Evolutionary conservation across 768 basidiomycete species (phyloP).

Genomic region (Strobilomyces dryophilus): DNA sequence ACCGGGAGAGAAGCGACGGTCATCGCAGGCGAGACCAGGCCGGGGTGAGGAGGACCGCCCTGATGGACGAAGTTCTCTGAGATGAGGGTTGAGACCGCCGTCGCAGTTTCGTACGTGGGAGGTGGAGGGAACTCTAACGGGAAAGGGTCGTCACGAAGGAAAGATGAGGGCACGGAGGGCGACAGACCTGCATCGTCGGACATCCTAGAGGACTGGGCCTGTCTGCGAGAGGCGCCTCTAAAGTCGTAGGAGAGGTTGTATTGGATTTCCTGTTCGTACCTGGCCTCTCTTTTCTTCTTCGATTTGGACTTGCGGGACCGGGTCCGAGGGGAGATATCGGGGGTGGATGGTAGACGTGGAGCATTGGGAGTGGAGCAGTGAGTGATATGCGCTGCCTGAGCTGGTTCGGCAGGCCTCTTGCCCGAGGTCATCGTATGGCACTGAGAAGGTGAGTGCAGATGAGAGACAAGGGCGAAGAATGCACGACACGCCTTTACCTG

Average conservation of each 20-base stretch:
- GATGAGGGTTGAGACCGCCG: constrained; percentile 40
- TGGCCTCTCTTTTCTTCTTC: constrained; percentile 42
- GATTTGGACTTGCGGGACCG: constrained; percentile 34
- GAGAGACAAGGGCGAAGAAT: constrained; percentile 36
- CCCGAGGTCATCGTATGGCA: constrained; percentile 35
- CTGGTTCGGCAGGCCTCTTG: constrained; percentile 27
- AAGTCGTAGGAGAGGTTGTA: constrained; percentile 32
- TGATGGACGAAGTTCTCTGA: constrained; percentile 36
- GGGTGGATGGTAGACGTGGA: constrained; percentile 44
- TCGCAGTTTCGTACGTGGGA: constrained; percentile 62
- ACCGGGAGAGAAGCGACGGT: constrained; percentile 26
- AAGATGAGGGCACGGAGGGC: not conserved
- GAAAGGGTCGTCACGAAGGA: constrained; percentile 17
- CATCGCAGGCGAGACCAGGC: constrained; percentile 21
- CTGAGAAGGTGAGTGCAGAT: constrained; percentile 32
- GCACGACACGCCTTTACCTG: constrained; percentile 36
- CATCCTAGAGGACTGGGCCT: constrained; percentile 24
- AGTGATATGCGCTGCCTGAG: constrained; percentile 47
- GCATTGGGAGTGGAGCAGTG: constrained; percentile 53
- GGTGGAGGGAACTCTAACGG: constrained; percentile 65
- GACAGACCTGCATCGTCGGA: constrained; percentile 31
- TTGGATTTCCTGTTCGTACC: constrained; percentile 42
- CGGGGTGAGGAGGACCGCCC: constrained; percentile 22
- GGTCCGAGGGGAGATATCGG: constrained; percentile 47
- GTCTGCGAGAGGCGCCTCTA: constrained; percentile 30